Percentiles rank a stretch among this genome's conserved stretches.
Conservation (phyloP, 768 basidiomycete species). For the Podaxis carcinomalis region DNA sequence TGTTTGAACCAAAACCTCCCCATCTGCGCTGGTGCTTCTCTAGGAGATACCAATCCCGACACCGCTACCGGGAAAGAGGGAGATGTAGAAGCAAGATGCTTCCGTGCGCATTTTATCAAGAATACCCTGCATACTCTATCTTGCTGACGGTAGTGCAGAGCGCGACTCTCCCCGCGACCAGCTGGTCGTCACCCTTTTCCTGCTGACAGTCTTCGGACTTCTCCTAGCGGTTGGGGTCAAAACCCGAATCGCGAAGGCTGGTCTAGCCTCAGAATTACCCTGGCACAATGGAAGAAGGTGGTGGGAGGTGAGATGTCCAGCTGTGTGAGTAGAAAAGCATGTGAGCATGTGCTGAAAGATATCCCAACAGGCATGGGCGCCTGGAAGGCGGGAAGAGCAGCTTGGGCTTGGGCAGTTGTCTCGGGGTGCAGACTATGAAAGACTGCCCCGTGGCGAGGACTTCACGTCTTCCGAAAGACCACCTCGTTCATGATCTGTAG, state of each 20-base stretch:
- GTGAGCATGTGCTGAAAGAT: slow-evolving; percentile 9
- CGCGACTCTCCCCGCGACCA: slow-evolving; percentile 95
- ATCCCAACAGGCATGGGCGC: slow-evolving; percentile 46
- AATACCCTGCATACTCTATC: slow-evolving; percentile 4
- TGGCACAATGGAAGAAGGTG: slow-evolving; percentile 64
- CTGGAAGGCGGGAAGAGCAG: slow-evolving; percentile 48
- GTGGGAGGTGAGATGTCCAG: slow-evolving; percentile 70
- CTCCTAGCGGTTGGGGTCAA: slow-evolving; percentile 82
- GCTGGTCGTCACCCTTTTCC: slow-evolving; percentile 86
- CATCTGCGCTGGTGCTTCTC: slow-evolving; percentile 75
- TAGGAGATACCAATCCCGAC: slow-evolving; percentile 89
- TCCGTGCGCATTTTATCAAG: slow-evolving; percentile 56
- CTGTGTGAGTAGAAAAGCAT: background rate
- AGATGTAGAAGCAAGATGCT: slow-evolving; percentile 93
- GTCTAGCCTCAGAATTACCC: slow-evolving; percentile 56
- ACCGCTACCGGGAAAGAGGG: slow-evolving; percentile 94
- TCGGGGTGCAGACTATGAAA: slow-evolving; percentile 34
- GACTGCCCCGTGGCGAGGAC: slow-evolving; percentile 19
- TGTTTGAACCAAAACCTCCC: slow-evolving; percentile 87
- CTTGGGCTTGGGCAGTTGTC: slow-evolving; percentile 40
- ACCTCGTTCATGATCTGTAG: background rate
- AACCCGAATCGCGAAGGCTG: slow-evolving; percentile 76
- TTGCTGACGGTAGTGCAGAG: slow-evolving; percentile 44
- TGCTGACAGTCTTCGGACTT: slow-evolving; percentile 83
- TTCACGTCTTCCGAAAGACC: slow-evolving; percentile 2